Conservation (phyloP, 2,329 filamentous ascomycete species). For the Neofusicoccum kwambonambiense region DNA sequence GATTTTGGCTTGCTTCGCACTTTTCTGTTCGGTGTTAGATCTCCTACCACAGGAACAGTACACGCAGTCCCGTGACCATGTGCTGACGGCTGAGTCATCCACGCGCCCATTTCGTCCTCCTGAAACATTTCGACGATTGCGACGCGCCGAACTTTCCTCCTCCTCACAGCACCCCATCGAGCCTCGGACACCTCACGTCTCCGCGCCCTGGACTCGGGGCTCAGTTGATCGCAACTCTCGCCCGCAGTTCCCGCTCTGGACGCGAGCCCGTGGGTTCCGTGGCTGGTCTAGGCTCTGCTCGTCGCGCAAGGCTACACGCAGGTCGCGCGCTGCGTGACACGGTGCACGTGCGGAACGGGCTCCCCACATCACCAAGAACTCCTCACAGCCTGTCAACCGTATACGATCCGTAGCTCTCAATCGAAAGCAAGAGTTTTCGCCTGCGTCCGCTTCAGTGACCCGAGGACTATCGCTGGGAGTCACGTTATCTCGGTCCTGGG, state of each 20-base stretch:
- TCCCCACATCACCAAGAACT: too few species aligned
- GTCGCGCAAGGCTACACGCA: too few species aligned
- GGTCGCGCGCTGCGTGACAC: too few species aligned
- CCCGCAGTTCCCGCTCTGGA: background rate
- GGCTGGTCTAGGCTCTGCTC: background rate
- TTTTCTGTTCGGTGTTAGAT: too few species aligned
- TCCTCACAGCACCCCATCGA: background rate
- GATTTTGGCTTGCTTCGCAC: too few species aligned
- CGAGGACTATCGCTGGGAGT: background rate
- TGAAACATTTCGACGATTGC: background rate
- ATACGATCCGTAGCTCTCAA: too few species aligned
- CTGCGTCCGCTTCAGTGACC: background rate
- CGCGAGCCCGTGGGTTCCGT: background rate
- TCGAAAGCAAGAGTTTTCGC: too few species aligned
- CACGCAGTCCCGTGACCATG: too few species aligned
- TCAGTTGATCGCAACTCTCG: background rate
- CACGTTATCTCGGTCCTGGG: background rate
- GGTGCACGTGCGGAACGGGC: too few species aligned
- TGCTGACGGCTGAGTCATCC: background rate
- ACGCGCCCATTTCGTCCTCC: background rate
- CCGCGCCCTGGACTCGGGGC: background rate
- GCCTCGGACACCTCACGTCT: background rate
- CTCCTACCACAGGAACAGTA: too few species aligned
- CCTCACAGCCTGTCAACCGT: too few species aligned
- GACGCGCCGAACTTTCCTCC: background rate